Evolutionary conservation across 2,329 filamentous ascomycete genomes (phyloP).

Genomic region (Ceratocystis lukuohia): DNA sequence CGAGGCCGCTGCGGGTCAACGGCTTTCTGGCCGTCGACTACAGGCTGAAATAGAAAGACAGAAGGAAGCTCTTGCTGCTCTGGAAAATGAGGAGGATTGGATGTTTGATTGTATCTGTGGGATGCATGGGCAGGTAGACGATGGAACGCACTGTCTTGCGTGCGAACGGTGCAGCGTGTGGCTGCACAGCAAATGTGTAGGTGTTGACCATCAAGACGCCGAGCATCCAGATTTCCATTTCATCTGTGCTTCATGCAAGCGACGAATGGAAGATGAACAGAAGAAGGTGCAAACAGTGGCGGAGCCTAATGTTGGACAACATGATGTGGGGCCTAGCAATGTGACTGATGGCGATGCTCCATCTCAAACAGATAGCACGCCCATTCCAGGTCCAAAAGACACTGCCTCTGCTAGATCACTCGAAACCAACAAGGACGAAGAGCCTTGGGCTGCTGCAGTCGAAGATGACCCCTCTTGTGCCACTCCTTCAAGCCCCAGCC

Average conservation of each 20-base stretch:
- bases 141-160: slow-evolving; percentile 83
- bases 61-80: slow-evolving; percentile 56
- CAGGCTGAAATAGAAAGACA: slow-evolving; percentile 70
- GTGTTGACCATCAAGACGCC: slow-evolving; percentile 63
- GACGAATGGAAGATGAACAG: slow-evolving; percentile 51
- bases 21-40: slow-evolving; percentile 31
- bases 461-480: background rate
- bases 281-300: slow-evolving; percentile 39
- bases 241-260: slow-evolving; percentile 63
- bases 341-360: background rate
- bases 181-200: slow-evolving; percentile 91
- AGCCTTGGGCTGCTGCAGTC: background rate
- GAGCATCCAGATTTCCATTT: slow-evolving; percentile 81
- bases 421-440: background rate
- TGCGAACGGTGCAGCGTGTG: slow-evolving; percentile 91
- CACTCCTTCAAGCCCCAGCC: background rate
- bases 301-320: slow-evolving; percentile 38
- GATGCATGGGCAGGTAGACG: slow-evolving; percentile 80
- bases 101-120: slow-evolving; percentile 91
- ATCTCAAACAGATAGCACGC: background rate
- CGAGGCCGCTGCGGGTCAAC: slow-evolving; percentile 2
- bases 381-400: background rate
- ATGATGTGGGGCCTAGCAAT: background rate
- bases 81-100: slow-evolving; percentile 78
- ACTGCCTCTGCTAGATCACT: background rate